Evolutionary conservation across 768 basidiomycete species (phyloP), one percentile per base, ranked within the genome.

Genomic region (Termitomyces sp.): DNA sequence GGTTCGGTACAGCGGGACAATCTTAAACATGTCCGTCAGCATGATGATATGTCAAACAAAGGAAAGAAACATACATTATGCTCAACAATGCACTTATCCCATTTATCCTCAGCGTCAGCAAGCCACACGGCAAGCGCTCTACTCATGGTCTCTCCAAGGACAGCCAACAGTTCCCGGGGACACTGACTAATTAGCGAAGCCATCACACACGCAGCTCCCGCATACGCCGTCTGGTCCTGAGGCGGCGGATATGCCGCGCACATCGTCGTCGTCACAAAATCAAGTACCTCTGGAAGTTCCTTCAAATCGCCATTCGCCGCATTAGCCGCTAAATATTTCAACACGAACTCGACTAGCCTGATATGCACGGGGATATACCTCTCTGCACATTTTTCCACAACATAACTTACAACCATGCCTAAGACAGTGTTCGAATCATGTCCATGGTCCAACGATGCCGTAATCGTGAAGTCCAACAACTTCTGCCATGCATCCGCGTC

Each of bases 171-270:
- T 12, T 50, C 48, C 10, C 36, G 42, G 3, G 86, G 84, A 62
- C 85, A 86, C 0, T 66, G 58, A 53, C 85, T 84, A 36, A 91
- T 70, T 4, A 80, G 62, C 5, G 72, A 68, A 41, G 76, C 76
- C 49, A 89, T 68, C 4, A 84, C 76, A 35, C 82, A 72, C n/a
- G 84, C 69, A 58, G 88, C 71, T 88, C 87, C 90, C 55, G 81
- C 70, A 31, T 79, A 77, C 32, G 76, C 74, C 45, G 78, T 73
- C 62, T 77, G 74, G 61, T 81, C 78, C 44, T 72, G 71, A 16
- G 78, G 77, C 0, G 88, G 86, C 0, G 89, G 89, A 68, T 91
- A 91, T 7, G 79, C 78, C 9, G 79, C 73, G 23, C 73, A 68
- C 53, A 91, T 71, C 0, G 81, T 81, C 38, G 82, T 78, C 54